A percentile compares a stretch with the other conserved stretches of the same genome.
Evolutionary conservation across 2,329 filamentous ascomycete genomes (phyloP).

Genomic region (Botrytis pseudocinerea): DNA sequence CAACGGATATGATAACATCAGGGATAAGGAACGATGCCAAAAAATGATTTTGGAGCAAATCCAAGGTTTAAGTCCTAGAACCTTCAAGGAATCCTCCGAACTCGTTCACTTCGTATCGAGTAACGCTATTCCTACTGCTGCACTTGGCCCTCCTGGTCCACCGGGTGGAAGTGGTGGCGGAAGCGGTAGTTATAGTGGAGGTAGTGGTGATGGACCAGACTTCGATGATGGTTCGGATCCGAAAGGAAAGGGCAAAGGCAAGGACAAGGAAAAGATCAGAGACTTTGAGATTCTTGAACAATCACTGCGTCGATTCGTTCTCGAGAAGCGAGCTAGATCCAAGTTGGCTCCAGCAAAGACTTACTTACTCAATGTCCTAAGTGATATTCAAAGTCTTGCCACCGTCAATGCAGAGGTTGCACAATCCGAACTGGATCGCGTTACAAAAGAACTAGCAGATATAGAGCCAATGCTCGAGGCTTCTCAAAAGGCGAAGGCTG

Average conservation of each 20-base stretch:
- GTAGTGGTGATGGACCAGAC: conserved; percentile 49
- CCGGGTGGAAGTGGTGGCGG: conserved; percentile 56
- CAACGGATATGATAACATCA: conserved; percentile 93
- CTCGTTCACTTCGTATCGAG: conserved; percentile 98
- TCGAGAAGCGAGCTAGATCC: conserved; percentile 92
- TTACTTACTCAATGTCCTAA: conserved; percentile 89
- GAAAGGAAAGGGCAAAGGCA: conserved; percentile 71
- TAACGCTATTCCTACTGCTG: conserved; percentile 80
- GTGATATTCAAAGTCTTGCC: conserved; percentile 81
- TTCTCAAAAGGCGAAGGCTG: conserved; percentile 74
- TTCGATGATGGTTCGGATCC: conserved; percentile 53
- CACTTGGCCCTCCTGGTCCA: conserved; percentile 45
- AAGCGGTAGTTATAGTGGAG: conserved; percentile 56
- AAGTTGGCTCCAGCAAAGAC: conserved; percentile 95
- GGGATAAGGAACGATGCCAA: conserved; percentile 86
- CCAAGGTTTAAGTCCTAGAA: conserved; percentile 81
- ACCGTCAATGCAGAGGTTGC: conserved; percentile 86
- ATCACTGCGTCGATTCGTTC: conserved; percentile 85
- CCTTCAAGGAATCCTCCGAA: conserved; percentile 87
- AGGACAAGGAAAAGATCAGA: conserved; percentile 81
- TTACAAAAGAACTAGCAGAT: conserved; percentile 75
- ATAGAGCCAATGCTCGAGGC: conserved; percentile 84
- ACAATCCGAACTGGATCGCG: conserved; percentile 78
- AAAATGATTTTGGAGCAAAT: conserved; percentile 94
- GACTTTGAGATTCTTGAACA: conserved; percentile 91